Evolutionary conservation across 352 stramenopile genomes (phyloP).

Genomic region (Thalassiosira exigua): DNA sequence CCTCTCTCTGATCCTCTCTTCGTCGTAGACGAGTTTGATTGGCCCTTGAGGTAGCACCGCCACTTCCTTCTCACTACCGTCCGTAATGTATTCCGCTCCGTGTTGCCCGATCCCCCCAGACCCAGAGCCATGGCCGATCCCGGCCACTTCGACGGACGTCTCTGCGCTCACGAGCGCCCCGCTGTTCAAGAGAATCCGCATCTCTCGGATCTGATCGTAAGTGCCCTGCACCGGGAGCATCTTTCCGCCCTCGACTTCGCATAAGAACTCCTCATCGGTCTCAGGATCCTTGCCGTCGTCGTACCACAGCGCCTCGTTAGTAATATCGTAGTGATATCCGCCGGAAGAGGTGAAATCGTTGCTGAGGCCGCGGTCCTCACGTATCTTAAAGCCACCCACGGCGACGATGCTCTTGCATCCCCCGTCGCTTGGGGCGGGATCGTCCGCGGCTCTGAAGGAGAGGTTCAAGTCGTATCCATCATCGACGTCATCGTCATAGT

Average conservation of each 20-base stretch:
- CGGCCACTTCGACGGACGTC: constrained; percentile 24
- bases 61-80: background rate
- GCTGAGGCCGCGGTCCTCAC: background rate
- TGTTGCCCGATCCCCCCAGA: background rate
- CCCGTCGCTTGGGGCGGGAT: background rate
- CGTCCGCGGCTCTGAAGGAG: background rate
- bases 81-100: background rate
- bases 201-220: constrained; percentile 28
- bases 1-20: constrained; percentile 1
- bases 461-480: background rate
- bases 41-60: too few species aligned
- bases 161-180: constrained; percentile 40
- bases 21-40: background rate
- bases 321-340: background rate
- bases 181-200: constrained; percentile 39
- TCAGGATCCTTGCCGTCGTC: background rate
- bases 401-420: background rate
- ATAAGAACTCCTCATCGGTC: constrained; percentile 50
- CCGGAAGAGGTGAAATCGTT: background rate
- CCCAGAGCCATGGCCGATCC: background rate
- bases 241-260: constrained; percentile 36
- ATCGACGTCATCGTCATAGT: background rate
- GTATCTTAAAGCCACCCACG: too few species aligned
- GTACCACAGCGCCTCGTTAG: background rate
- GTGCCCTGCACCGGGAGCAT: constrained; percentile 33